Evolutionary conservation across 331 rosid species (phyloP), one percentile per base, ranked within the genome.

Genomic region (Saraca asoca): DNA sequence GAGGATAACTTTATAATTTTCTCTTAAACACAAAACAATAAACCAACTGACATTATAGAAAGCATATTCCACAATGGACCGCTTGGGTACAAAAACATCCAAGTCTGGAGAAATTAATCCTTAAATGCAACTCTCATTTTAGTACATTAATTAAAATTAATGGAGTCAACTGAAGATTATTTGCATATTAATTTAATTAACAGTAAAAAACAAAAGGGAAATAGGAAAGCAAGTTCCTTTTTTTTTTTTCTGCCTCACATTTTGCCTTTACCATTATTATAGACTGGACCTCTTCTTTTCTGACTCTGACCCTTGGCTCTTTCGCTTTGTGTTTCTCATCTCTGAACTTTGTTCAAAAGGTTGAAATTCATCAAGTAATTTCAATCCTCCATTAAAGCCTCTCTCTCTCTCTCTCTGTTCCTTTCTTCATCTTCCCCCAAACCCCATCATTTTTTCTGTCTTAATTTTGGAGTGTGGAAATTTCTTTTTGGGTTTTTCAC

Each of bases 161-260:
- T 5, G 8, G 43, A 39, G 43, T 39, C 43, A 58, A 34, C 9
- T 0, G 8, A 13, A 7, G 10, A 13, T 5, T 12, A 64, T 11
- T 1, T 24, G 1, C 31, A 11, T 7, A 2, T 0, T 0, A 9
- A 10, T 20, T 53, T 53, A 10, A 57, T 55, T 55, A 33, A 33
- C 39, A 29, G 49, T 52, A 43, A 39, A 63, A 20, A 58, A 33
- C 2, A 51, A 48, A 52, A 11, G 34, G 75, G 81, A 80, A 79
- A 78, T 58, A 0, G 79, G 53, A 81, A 77, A 64, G 72, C 59
- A 68, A 24, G 79, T 78, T 82, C 75, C 77, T 66, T 60, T 74
- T 64, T 60, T 74, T 64, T 24, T 24, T 80, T 77, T 70, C 46
- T 79, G 79, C 75, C 45, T 80, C 89, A 84, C 91, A 73, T 73